These are phyloP conservation scores for Colletotrichum sp. DNA, from an alignment of 2,329 filamentous ascomycete genomes.

Conservation along the genomic window DNA sequence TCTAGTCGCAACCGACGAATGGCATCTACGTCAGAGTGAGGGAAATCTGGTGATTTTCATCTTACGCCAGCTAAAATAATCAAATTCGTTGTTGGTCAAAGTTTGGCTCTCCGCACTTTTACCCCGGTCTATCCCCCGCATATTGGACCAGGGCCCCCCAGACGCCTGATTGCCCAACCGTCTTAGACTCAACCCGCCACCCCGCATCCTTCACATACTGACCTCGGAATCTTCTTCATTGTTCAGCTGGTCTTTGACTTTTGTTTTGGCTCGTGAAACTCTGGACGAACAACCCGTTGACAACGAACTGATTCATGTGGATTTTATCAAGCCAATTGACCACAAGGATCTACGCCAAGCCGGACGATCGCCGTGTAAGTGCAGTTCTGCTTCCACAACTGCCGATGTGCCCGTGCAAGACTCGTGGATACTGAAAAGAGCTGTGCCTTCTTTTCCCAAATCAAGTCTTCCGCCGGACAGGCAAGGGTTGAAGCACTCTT, in stretches of 20 bases:
- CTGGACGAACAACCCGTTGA: neutral
- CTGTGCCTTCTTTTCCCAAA: neutral
- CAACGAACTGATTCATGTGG: neutral
- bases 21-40: neutral
- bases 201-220: neutral
- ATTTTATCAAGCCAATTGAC: neutral
- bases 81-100: neutral
- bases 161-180: neutral
- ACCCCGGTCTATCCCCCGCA: slow-evolving; percentile 9
- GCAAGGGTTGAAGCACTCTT: neutral
- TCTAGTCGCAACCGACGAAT: neutral
- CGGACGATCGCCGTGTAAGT: neutral
- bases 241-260: neutral
- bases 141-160: slow-evolving; percentile 7
- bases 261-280: slow-evolving; percentile 2
- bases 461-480: neutral
- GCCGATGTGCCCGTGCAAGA: neutral
- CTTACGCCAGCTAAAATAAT: neutral
- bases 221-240: slow-evolving; percentile 1
- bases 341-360: neutral
- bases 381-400: neutral
- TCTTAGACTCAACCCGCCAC: neutral
- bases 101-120: neutral
- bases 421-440: neutral
- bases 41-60: neutral